Evolutionary conservation across 208 protist genomes (phyloP).

Genomic region (Leishmania arabica): DNA sequence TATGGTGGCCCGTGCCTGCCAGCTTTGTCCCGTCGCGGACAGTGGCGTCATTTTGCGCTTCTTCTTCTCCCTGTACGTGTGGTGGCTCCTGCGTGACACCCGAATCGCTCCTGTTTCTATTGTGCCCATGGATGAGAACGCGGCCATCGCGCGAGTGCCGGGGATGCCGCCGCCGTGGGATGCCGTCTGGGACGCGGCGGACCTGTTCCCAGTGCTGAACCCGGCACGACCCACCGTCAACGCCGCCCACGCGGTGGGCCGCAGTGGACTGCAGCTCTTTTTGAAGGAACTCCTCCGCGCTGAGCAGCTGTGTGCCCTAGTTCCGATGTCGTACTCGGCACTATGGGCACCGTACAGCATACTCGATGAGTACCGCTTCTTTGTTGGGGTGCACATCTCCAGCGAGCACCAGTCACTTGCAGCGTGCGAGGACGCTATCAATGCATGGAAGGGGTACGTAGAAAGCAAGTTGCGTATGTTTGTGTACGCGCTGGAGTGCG

Average conservation of each 20-base stretch:
- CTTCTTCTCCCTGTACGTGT: slow-evolving; percentile 88
- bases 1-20: slow-evolving; percentile 94
- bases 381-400: slow-evolving; percentile 61
- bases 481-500: slow-evolving; percentile 73
- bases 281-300: slow-evolving; percentile 64
- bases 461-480: slow-evolving; percentile 79
- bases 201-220: slow-evolving; percentile 97
- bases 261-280: slow-evolving; percentile 66
- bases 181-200: slow-evolving; percentile 29
- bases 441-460: slow-evolving; percentile 72
- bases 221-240: slow-evolving; percentile 97
- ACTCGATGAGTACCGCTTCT: slow-evolving; percentile 48
- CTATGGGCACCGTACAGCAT: slow-evolving; percentile 56
- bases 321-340: slow-evolving; percentile 5
- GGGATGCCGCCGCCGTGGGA: slow-evolving; percentile 78
- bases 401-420: slow-evolving; percentile 18
- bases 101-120: slow-evolving; percentile 67
- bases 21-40: slow-evolving; percentile 87
- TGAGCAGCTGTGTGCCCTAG: slow-evolving; percentile 32
- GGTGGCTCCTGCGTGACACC: slow-evolving; percentile 63
- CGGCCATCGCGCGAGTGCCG: slow-evolving; percentile 30
- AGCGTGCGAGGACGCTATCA: slow-evolving; percentile 36
- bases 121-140: slow-evolving; percentile 29
- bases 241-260: slow-evolving; percentile 89
- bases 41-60: slow-evolving; percentile 81